Evolutionary conservation across 176 grass and related monocot species (phyloP).

Genomic region (Zizania latifolia): DNA sequence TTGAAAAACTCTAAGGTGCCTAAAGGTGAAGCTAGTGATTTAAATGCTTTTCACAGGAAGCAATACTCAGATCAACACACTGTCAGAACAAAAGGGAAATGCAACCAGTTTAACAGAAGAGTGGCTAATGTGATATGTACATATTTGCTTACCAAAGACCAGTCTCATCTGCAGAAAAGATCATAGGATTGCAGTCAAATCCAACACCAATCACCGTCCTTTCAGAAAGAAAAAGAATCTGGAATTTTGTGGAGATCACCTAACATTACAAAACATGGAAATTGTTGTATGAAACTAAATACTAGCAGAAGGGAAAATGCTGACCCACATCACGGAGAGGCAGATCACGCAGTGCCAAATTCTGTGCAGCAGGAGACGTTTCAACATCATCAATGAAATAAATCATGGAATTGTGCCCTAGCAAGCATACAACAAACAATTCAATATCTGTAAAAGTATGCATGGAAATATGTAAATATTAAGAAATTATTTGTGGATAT

Average conservation of each 20-base stretch:
- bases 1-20: background rate
- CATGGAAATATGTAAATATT: background rate
- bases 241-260: slow-evolving; percentile 36
- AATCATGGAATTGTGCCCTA: slow-evolving; percentile 96
- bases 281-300: slow-evolving; percentile 29
- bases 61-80: background rate
- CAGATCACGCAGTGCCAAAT: slow-evolving; percentile 72
- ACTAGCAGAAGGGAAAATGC: slow-evolving; percentile 82
- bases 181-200: slow-evolving; percentile 97
- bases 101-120: slow-evolving; percentile 5
- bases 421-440: slow-evolving; percentile 16
- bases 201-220: slow-evolving; percentile 78
- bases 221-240: slow-evolving; percentile 96
- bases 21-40: background rate
- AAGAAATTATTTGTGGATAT: background rate
- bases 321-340: slow-evolving; percentile 99
- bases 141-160: slow-evolving; percentile 77
- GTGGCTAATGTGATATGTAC: slow-evolving; percentile 2
- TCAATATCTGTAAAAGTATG: background rate
- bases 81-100: background rate
- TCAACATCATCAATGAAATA: slow-evolving; percentile 94
- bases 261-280: slow-evolving; percentile 33
- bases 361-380: slow-evolving; percentile 76
- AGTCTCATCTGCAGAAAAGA: slow-evolving; percentile 85
- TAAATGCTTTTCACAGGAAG: background rate